Evolutionary conservation across 768 basidiomycete species (phyloP).

Genomic region (Kockovaella imperatae): DNA sequence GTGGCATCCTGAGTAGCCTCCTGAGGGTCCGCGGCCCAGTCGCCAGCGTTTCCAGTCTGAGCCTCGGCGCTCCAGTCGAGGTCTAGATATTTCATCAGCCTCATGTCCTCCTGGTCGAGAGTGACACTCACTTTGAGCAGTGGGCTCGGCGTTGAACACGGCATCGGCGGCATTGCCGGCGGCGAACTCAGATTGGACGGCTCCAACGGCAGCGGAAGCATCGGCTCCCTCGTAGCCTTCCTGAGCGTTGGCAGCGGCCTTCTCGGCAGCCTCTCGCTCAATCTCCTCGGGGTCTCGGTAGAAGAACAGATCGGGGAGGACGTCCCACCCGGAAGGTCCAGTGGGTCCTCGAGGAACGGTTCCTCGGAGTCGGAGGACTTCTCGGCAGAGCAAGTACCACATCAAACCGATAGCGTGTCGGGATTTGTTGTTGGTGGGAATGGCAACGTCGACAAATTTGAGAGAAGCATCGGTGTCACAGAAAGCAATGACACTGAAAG

Average conservation of each 20-base stretch:
- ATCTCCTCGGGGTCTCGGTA: slow-evolving; percentile 99
- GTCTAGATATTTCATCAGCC: slow-evolving; percentile 40
- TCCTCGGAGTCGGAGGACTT: slow-evolving; percentile 91
- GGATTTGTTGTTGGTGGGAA: slow-evolving; percentile 99
- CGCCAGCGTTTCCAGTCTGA: slow-evolving; percentile 52
- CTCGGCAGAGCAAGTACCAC: slow-evolving; percentile 72
- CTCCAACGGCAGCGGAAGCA: slow-evolving; percentile 46
- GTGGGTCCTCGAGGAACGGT: slow-evolving; percentile 83
- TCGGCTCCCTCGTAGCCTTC: slow-evolving; percentile 54
- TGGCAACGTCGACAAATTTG: slow-evolving; percentile 94
- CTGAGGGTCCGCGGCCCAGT: slow-evolving; percentile 83
- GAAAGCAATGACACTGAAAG: slow-evolving; percentile 72
- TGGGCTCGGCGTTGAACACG: slow-evolving; percentile 55
- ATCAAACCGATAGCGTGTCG: slow-evolving; percentile 87
- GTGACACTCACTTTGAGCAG: slow-evolving; percentile 47
- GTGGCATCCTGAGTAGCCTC: slow-evolving; percentile 20
- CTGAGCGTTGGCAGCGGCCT: slow-evolving; percentile 68
- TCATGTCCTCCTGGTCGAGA: slow-evolving; percentile 41
- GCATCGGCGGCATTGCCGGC: slow-evolving; percentile 66
- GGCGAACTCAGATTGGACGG: slow-evolving; percentile 46
- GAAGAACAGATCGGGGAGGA: slow-evolving; percentile 99
- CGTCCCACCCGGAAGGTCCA: slow-evolving; percentile 65
- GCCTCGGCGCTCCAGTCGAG: slow-evolving; percentile 79
- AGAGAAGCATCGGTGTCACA: slow-evolving; percentile 98
- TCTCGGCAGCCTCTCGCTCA: slow-evolving; percentile 86